Evolutionary conservation across 2,329 filamentous ascomycete genomes (phyloP).

Genomic region (Colletotrichum nymphaeae): DNA sequence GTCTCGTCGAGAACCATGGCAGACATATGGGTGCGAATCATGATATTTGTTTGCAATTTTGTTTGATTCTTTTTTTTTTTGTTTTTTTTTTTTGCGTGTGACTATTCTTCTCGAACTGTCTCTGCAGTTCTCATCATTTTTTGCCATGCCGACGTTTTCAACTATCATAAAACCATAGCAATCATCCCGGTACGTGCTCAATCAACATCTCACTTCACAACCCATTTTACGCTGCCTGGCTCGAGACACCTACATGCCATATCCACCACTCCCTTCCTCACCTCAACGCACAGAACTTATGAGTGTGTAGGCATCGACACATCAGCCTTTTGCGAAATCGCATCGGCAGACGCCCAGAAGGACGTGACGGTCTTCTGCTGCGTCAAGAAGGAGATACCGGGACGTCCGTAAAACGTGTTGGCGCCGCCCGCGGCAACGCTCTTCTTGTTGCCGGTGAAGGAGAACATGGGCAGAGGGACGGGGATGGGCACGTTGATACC

Average conservation of each 20-base stretch:
- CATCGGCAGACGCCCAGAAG: slow-evolving; percentile 88
- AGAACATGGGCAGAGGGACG: slow-evolving; percentile 77
- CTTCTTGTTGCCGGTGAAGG: slow-evolving; percentile 85
- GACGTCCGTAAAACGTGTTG: slow-evolving; percentile 94
- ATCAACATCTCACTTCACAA: too few species aligned
- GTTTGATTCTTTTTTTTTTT: too few species aligned
- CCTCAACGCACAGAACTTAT: slow-evolving; percentile 32
- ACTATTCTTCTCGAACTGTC: too few species aligned
- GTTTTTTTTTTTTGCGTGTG: too few species aligned
- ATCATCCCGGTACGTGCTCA: too few species aligned
- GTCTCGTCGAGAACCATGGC: too few species aligned
- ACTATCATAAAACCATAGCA: too few species aligned
- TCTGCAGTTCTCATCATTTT: too few species aligned
- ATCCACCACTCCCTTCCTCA: background rate
- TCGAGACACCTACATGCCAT: background rate
- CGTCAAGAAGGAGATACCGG: slow-evolving; percentile 94
- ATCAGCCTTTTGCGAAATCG: slow-evolving; percentile 84
- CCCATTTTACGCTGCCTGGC: too few species aligned
- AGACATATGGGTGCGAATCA: too few species aligned
- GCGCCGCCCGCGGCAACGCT: slow-evolving; percentile 91
- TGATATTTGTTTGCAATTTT: too few species aligned
- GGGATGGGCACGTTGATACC: slow-evolving; percentile 88
- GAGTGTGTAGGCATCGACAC: slow-evolving; percentile 83
- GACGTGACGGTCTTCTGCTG: slow-evolving; percentile 98
- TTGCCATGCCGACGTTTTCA: too few species aligned